Evolutionary conservation across 2,329 filamentous ascomycete genomes (phyloP), one percentile per base, ranked within the genome.

Genomic region (Pseudogymnoascus sp.): DNA sequence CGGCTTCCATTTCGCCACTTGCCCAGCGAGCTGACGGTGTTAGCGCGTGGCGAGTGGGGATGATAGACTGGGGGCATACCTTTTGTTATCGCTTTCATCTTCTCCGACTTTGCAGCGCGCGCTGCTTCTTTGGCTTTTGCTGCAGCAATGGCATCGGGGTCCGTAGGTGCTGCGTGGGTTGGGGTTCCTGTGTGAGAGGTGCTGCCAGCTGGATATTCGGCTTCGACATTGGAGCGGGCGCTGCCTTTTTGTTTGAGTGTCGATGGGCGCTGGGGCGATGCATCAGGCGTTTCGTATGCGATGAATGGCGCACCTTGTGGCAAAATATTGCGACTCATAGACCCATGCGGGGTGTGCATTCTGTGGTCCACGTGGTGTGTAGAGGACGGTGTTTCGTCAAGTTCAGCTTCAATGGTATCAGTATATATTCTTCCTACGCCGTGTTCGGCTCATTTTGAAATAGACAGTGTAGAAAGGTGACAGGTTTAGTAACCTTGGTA

Each of bases 1-100:
- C 82, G 12, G 75, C 77, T 9, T 77, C 76, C 82, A 85, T 85
- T 59, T 81, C 81, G 16, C 82, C 82, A 30, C 81, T 82, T 54
- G 79, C 79, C 82, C 82, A 85, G 62, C 82, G 80, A 63, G 79
- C 59, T 61, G 43, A 38, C 6, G 11, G 34, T 58, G 57, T 58
- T 58, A 58, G 57, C 18, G 7, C 1, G 7, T n/a, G 4, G 9
- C 9, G 28, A 30, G 6, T 12, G 14, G 30, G 20, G 28, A 22
- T 16, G 7, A 38, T 38, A 14, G 30, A 4, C 14, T 35, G 6
- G 32, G 18, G 22, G 8, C n/a, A 37, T 61, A 61, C 61, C 61
- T 62, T 62, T 62, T 41, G 38, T 62, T 25, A 62, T 61, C 16
- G 32, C 59, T 16, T 47, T 62, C 61, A 62, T 62, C 32, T 62